Base-by-base conservation (phyloP, 371 early-diverging fungal genomes). In the Nematocida parisii region DNA sequence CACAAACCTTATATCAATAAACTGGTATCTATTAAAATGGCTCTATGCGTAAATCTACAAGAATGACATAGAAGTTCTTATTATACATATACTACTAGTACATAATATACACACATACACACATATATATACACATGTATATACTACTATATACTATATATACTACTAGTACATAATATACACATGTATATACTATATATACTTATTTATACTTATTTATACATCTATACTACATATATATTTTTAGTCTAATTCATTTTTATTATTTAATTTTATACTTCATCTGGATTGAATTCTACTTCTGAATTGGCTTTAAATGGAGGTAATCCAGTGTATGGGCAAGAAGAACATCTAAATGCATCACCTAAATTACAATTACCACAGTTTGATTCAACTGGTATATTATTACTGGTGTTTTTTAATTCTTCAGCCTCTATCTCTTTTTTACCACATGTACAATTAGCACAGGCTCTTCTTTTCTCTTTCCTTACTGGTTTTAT, bases 291-390 rank as follows among this genome's bases (percentile, higher is more conserved):
- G 64, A 87, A 87, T 7, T 89, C 88, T 57, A 97, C 91, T 86
- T 94, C 92, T 84, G 97, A 93, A 39, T 97, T 97, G 0, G 93
- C 93, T 84, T 93, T 90, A 89, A 97, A 98, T 1, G 97, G 93
- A 39, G 99, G 99, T 92, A 95, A 92, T 61, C 99, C 99, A 50
- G 92, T 86, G 81, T 94, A 97, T 39, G 99, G 99, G 85, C 99
- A 98, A 39, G 91, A 91, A 9, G 91, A 89, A 88, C 99, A 98
- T 71, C 99, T 90, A 90, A 97, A 98, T 7, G 97, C 97, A 89
- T 98, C 99, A 15, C 99, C 99, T 45, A 96, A 87, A 73, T 92
- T 92, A 87, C 99, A 98, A 90, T 91, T 90, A 45, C 90, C 90
- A 84, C 90, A 90, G 20, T 86, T 66, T 86, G 81, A 74, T 20